Percentiles rank a stretch among this genome's conserved stretches.
Evolutionary conservation across 345 rosid genomes (phyloP).

Genomic region (Barbarea vulgaris): DNA sequence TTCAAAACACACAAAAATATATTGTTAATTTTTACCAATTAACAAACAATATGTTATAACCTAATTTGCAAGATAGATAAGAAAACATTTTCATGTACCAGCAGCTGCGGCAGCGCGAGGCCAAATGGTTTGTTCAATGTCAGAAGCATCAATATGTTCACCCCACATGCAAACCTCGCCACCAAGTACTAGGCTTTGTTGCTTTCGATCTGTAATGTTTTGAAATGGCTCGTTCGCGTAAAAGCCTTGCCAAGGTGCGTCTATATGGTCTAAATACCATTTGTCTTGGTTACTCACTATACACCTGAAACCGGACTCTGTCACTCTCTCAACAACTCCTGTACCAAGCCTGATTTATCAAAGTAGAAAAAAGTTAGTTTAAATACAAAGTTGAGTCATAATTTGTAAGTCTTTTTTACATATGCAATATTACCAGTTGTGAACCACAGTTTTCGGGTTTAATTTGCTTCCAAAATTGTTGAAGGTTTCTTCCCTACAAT

Average conservation of each 20-base stretch:
- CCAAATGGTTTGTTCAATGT: constrained; percentile 80
- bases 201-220: constrained; percentile 45
- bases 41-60: neutral
- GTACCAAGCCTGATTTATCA: constrained; percentile 59
- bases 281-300: constrained; percentile 79
- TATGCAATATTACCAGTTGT: constrained; percentile 61
- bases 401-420: neutral
- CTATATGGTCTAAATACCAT: constrained; percentile 76
- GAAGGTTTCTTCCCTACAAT: constrained; percentile 82
- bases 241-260: constrained; percentile 57
- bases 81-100: constrained; percentile 42
- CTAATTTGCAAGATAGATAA: neutral
- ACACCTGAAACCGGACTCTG: constrained; percentile 64
- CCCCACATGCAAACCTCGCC: constrained; percentile 93
- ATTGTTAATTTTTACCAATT: neutral
- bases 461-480: constrained; percentile 62
- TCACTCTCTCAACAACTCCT: constrained; percentile 64
- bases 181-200: constrained; percentile 64
- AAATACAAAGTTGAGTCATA: neutral
- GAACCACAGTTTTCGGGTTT: constrained; percentile 64
- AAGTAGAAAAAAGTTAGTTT: neutral
- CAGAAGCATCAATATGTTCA: constrained; percentile 59
- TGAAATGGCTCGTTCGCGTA: constrained; percentile 63
- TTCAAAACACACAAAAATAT: constrained; percentile 1
- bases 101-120: constrained; percentile 89